A percentile compares a stretch with the other conserved stretches of the same genome.
Conservation (phyloP, 2,329 filamentous ascomycete species). For the Epichloe sp. region DNA sequence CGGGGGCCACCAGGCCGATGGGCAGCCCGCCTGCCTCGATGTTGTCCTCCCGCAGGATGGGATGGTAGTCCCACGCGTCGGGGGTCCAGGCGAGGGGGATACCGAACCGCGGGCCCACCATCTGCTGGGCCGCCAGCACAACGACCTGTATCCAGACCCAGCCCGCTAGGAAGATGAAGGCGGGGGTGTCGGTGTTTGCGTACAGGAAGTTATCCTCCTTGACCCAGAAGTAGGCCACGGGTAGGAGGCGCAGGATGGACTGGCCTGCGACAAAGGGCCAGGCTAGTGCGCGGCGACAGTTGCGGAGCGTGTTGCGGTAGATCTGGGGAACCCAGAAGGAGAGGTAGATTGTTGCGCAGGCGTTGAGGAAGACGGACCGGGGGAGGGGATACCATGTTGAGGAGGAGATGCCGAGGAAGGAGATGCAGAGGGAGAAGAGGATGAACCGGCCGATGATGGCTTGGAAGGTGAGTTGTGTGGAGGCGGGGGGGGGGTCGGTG, state of each 20-base stretch:
- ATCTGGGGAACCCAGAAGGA: conserved; percentile 93
- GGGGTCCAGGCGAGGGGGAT: conserved; percentile 55
- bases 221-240: conserved; percentile 77
- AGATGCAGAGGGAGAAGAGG: conserved; percentile 38
- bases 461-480: conserved; percentile 32
- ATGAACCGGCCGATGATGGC: conserved; percentile 45
- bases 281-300: conserved; percentile 78
- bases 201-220: conserved; percentile 71
- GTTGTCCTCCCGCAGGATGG: conserved; percentile 70
- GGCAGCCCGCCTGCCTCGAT: conserved; percentile 69
- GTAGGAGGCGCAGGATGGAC: conserved; percentile 62
- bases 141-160: conserved; percentile 87
- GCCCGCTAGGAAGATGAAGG: conserved; percentile 45
- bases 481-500: conserved; percentile 11
- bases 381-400: conserved; percentile 43
- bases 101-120: conserved; percentile 80
- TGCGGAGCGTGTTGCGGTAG: conserved; percentile 75
- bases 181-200: conserved; percentile 51
- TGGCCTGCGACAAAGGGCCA: conserved; percentile 87
- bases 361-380: conserved; percentile 47
- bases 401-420: conserved; percentile 47
- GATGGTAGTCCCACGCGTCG: conserved; percentile 92
- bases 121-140: conserved; percentile 65
- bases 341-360: conserved; percentile 60
- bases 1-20: conserved; percentile 45